phyloP scores from a whole-genome alignment of 176 grass and related monocot genomes.

The Triticum dicoccoides region DNA sequence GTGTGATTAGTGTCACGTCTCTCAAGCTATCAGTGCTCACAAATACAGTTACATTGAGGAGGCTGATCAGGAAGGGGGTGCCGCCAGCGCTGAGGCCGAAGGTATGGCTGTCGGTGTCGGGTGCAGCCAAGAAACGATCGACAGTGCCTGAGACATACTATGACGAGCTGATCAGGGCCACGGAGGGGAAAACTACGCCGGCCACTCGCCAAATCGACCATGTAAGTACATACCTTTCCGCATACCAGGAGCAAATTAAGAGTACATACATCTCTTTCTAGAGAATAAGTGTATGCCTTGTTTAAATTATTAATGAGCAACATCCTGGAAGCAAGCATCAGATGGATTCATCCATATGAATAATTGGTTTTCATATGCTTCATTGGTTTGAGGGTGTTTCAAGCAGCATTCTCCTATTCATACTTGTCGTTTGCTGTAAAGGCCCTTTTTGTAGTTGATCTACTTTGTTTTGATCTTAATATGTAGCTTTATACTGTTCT shows the following conservation, averaged over 20 bases:
- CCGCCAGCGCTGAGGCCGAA: constrained; percentile 68
- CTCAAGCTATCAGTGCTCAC: constrained; percentile 80
- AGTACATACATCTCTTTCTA: not conserved
- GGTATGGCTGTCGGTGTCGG: constrained; percentile 86
- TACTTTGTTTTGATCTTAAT: not conserved
- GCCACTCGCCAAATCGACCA: constrained; percentile 93
- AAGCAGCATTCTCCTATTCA: not conserved
- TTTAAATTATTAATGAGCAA: not conserved
- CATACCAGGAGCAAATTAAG: not conserved
- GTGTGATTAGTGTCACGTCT: constrained; percentile 58
- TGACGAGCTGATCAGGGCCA: constrained; percentile 79
- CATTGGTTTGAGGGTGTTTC: not conserved
- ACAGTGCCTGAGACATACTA: constrained; percentile 97
- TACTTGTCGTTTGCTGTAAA: no score
- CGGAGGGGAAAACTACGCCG: constrained; percentile 83
- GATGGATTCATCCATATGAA: not conserved
- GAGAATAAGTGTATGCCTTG: not conserved
- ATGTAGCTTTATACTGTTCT: not conserved
- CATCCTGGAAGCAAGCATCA: no score
- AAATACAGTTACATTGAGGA: constrained; percentile 70
- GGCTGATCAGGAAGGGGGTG: constrained; percentile 85
- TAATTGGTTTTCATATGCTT: not conserved
- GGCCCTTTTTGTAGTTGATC: no score
- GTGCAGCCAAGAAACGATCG: constrained; percentile 83
- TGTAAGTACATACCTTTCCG: constrained; percentile 40